Conservation (phyloP, 2,329 filamentous ascomycete species). For the Aciculosporium take region DNA sequence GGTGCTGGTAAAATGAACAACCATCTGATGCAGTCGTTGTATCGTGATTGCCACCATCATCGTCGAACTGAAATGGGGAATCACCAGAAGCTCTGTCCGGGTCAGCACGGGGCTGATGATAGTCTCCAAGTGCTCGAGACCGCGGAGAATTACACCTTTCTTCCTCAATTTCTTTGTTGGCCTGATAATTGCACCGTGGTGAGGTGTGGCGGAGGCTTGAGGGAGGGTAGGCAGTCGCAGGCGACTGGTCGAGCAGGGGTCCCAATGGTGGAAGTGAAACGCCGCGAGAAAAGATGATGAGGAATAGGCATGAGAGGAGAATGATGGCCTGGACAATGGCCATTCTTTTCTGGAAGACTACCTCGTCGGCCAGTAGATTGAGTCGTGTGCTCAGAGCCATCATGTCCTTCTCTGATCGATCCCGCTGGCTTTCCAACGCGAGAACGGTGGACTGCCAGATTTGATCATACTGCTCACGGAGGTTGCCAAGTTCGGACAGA, state of each 20-base stretch:
- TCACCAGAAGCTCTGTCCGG: background rate
- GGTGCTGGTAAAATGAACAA: conserved; percentile 10
- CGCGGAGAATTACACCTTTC: background rate
- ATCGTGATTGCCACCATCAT: background rate
- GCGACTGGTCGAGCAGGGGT: conserved; percentile 16
- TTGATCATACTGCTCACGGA: conserved; percentile 82
- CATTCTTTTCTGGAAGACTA: conserved; percentile 78
- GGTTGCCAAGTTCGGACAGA: conserved; percentile 60
- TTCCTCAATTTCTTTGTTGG: background rate
- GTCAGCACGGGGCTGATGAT: background rate
- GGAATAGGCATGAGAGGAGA: conserved; percentile 68
- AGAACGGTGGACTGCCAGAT: conserved; percentile 93
- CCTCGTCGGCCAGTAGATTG: conserved; percentile 83
- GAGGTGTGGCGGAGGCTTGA: conserved; percentile 10
- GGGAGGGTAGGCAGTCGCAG: conserved; percentile 11
- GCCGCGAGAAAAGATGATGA: conserved; percentile 66
- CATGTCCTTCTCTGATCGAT: conserved; percentile 71
- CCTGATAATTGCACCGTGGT: conserved; percentile 4
- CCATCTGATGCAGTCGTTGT: conserved; percentile 7
- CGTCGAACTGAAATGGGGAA: background rate
- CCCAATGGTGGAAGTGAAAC: conserved; percentile 23
- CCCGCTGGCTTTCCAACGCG: conserved; percentile 75
- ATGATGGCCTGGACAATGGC: conserved; percentile 82
- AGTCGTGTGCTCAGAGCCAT: conserved; percentile 67
- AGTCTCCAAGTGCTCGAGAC: background rate